Base-by-base conservation (phyloP, 768 basidiomycete species). In the Boletus rubescentipes region DNA sequence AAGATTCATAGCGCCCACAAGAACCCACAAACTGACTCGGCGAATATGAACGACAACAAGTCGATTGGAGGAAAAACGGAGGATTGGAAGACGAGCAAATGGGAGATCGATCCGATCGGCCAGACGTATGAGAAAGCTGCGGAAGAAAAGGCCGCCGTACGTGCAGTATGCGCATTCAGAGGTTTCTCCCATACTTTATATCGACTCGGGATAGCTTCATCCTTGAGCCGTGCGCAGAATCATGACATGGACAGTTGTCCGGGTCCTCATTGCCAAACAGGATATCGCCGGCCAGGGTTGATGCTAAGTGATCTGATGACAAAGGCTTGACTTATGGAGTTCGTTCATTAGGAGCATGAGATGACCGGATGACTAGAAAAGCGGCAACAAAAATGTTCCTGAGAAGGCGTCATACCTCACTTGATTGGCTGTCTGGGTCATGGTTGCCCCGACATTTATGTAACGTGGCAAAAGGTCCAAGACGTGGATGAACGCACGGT, bases 141-240 rank as follows among this genome's bases (percentile, higher is more conserved):
- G 38, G 16, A 29, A 14, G 2, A 9, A 51, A 32, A 18, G 10
- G 36, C 26, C 18, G 23, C 43, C 42, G 45, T 26, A 36, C 4
- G 42, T 16, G 36, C 11, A 11, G 21, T 35, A 26, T 16, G 36
- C 10, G 46, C 46, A 8, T 26, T 30, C 15, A 7, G 36, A 21
- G 9, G 2, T 43, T 34, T 37, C 40, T 43, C 49, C 37, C 40
- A 45, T 54, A 38, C 8, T 46, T 42, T 55, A 59, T 65, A 59
- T 39, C 7, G 26, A 21, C n/a, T n/a, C n/a, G n/a, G 37, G 6
- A 41, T 49, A 49, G 59, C 46, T 50, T 57, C 51, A 66, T 49
- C 44, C 31, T 59, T 56, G 55, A 46, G 36, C 62, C 55, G 49
- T 32, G 42, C 49, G n/a, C 36, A 31, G 40, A 30, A 42, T 16